phyloP scores from a whole-genome alignment of 2,329 filamentous ascomycete species.

The Westerdykella ornata region DNA sequence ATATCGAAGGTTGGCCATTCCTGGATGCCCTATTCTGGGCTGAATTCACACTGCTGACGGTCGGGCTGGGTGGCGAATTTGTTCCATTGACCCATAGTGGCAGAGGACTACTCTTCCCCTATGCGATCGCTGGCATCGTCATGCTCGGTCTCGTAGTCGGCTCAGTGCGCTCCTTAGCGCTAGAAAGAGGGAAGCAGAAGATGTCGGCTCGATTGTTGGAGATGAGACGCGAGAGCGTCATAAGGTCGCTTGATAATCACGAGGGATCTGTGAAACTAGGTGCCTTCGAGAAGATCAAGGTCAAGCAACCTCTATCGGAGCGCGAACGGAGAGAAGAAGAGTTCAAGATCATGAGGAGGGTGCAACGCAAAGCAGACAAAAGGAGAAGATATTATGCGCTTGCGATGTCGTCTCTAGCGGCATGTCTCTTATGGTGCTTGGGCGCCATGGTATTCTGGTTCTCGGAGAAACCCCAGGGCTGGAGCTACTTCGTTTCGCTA shows the following conservation, averaged over 20 bases:
- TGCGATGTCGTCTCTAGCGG: conserved; percentile 34
- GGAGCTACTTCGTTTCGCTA: conserved; percentile 48
- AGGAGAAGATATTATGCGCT: conserved; percentile 39
- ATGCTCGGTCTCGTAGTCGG: conserved; percentile 51
- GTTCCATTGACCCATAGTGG: conserved; percentile 46
- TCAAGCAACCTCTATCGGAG: conserved; percentile 37
- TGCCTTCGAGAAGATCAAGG: conserved; percentile 36
- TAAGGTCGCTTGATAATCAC: conserved; percentile 36
- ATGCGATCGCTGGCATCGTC: conserved; percentile 50
- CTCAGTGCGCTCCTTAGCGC: conserved; percentile 45
- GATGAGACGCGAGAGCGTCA: conserved; percentile 41
- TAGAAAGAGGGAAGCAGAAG: conserved; percentile 48
- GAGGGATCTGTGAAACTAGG: conserved; percentile 41
- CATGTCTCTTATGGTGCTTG: conserved; percentile 40
- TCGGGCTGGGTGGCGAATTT: conserved; percentile 49
- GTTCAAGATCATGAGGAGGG: conserved; percentile 40
- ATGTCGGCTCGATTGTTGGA: conserved; percentile 46
- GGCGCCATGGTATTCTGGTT: conserved; percentile 47
- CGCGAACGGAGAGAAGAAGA: conserved; percentile 43
- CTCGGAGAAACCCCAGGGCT: conserved; percentile 42
- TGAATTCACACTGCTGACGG: conserved; percentile 51
- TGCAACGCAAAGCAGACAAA: conserved; percentile 34
- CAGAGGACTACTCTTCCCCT: conserved; percentile 48
- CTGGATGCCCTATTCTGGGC: conserved; percentile 52
- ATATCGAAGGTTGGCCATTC: conserved; percentile 49